Evolutionary conservation across 768 basidiomycete species (phyloP).

Genomic region (Pleurotus tuoliensis): DNA sequence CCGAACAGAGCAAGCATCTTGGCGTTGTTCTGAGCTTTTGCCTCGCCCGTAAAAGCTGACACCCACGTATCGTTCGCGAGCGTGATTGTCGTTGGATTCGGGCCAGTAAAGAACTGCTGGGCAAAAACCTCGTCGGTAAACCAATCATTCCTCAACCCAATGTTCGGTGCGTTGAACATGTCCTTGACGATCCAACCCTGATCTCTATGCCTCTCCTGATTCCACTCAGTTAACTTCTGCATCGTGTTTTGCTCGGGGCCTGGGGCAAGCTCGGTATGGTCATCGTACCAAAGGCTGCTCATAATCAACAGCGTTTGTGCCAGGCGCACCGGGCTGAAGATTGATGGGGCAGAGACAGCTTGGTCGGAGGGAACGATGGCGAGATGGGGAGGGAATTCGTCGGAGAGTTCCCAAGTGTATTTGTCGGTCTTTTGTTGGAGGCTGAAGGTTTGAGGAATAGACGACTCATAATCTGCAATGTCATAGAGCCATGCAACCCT

Average conservation of each 20-base stretch:
- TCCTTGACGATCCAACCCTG: slow-evolving; percentile 6
- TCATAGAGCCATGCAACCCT: slow-evolving; percentile 3
- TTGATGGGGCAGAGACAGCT: slow-evolving; percentile 4
- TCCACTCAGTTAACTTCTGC: slow-evolving; percentile 16
- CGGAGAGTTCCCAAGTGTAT: slow-evolving; percentile 15
- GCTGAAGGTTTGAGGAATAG: slow-evolving; percentile 7
- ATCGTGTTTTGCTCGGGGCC: slow-evolving; percentile 9
- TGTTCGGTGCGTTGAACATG: slow-evolving; percentile 21
- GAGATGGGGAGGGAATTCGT: slow-evolving; percentile 19
- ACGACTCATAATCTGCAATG: slow-evolving; percentile 8
- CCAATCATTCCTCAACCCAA: slow-evolving; percentile 27
- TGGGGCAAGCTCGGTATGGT: slow-evolving; percentile 7
- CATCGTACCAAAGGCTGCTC: neutral
- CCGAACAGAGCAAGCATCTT: slow-evolving; percentile 12
- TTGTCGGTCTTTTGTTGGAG: slow-evolving; percentile 5
- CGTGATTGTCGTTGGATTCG: slow-evolving; percentile 23
- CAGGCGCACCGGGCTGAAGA: slow-evolving; percentile 15
- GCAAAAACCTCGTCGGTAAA: slow-evolving; percentile 26
- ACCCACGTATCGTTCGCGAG: slow-evolving; percentile 18
- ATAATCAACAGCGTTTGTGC: slow-evolving; percentile 13
- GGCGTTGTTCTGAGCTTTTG: slow-evolving; percentile 10
- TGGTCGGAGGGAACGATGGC: slow-evolving; percentile 12
- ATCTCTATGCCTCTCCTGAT: slow-evolving; percentile 9
- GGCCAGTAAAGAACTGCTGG: slow-evolving; percentile 26
- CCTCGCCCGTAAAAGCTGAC: slow-evolving; percentile 13